A percentile compares a stretch with the other conserved stretches of the same genome.
Evolutionary conservation across 495 filamentous ascomycete species (phyloP).

Genomic region (Aspergillus indologenus): DNA sequence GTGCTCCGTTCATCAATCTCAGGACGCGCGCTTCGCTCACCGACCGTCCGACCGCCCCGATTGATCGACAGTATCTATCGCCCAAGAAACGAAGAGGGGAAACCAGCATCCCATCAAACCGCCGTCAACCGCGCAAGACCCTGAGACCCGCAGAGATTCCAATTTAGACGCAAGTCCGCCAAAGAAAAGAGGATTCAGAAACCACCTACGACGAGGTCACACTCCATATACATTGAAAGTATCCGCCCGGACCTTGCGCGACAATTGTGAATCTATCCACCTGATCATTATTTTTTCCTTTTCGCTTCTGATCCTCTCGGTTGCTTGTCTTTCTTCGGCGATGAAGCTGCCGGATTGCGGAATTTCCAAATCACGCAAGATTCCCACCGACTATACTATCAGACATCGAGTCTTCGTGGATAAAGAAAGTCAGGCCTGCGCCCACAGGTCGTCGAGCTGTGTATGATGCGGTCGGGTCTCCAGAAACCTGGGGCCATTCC

Average conservation of each 20-base stretch:
- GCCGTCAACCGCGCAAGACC: background rate
- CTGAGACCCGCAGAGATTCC: background rate
- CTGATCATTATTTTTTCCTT: background rate
- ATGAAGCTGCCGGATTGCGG: conserved; percentile 18
- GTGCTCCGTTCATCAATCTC: background rate
- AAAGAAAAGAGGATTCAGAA: too few species aligned
- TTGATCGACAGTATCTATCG: conserved; percentile 9
- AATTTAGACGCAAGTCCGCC: background rate
- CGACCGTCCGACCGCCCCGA: conserved; percentile 7
- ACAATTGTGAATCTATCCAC: background rate
- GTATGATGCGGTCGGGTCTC: conserved; percentile 42
- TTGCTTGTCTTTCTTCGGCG: conserved; percentile 13
- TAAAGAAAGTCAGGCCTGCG: conserved; percentile 5
- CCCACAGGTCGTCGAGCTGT: conserved; percentile 12
- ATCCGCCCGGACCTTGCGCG: background rate
- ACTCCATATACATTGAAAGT: background rate
- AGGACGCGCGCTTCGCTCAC: conserved; percentile 3
- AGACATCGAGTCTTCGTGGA: conserved; percentile 5
- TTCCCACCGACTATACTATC: conserved; percentile 3
- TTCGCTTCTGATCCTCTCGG: too few species aligned
- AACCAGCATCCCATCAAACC: background rate
- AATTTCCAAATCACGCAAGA: conserved; percentile 11
- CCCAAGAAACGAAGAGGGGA: conserved; percentile 11
- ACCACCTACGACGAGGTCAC: background rate
- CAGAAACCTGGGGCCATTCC: conserved; percentile 40